phyloP scores from a whole-genome alignment of 345 rosid genomes.

The Diplotaxis tenuifolia region DNA sequence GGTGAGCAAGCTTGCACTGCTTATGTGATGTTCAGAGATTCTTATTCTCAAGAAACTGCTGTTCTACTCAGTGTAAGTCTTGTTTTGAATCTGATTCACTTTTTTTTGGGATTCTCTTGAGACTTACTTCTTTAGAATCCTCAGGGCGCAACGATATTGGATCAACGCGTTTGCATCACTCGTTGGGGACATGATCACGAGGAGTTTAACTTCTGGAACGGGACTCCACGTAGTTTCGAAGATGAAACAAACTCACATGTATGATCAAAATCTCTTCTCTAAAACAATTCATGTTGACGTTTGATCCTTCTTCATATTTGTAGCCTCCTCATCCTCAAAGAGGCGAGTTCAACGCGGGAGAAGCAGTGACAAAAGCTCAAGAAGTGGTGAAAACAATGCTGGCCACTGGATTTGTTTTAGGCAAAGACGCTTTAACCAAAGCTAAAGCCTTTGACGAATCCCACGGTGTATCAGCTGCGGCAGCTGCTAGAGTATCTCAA shows the following conservation, averaged over 20 bases:
- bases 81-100: not conserved
- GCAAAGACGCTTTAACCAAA: slow-evolving; percentile 70
- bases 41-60: slow-evolving; percentile 81
- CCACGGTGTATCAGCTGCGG: slow-evolving; percentile 69
- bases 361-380: slow-evolving; percentile 67
- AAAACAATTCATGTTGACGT: not conserved
- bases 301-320: not conserved
- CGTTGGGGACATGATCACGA: slow-evolving; percentile 66
- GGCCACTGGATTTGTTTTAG: slow-evolving; percentile 58
- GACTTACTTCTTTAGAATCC: not conserved
- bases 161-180: slow-evolving; percentile 72
- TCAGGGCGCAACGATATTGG: slow-evolving; percentile 79
- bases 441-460: slow-evolving; percentile 72
- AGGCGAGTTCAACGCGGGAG: slow-evolving; percentile 58
- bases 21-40: slow-evolving; percentile 73
- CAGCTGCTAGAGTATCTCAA: slow-evolving; percentile 65
- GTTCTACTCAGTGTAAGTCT: slow-evolving; percentile 70
- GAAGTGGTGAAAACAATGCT: slow-evolving; percentile 71
- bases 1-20: slow-evolving; percentile 47
- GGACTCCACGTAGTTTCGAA: slow-evolving; percentile 33
- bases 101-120: not conserved
- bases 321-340: slow-evolving; percentile 19
- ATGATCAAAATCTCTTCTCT: slow-evolving; percentile 37
- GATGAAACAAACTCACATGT: slow-evolving; percentile 53
- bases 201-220: slow-evolving; percentile 60